Evolutionary conservation across 129 eudicot species (phyloP), one percentile per base, ranked within the genome.

Genomic region (Centella asiatica): DNA sequence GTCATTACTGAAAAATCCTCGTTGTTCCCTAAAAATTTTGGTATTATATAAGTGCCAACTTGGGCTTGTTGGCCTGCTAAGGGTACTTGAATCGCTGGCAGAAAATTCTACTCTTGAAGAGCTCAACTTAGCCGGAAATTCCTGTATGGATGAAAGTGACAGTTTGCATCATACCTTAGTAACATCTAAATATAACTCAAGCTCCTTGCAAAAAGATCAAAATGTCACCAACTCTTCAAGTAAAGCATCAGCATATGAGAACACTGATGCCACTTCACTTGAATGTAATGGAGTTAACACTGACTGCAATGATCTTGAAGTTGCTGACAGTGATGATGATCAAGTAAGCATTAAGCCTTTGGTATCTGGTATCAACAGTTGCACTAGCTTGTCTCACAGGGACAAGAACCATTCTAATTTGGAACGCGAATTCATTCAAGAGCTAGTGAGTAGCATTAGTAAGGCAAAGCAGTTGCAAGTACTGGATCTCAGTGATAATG

Each of bases 241-340:
- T 44, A 66, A 78, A 36, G 66, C 47, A 12, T 51, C 69, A 45
- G 51, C 32, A 31, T 61, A 32, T 4, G 67, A 62, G 18, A 57
- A 67, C 22, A 54, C 66, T 60, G 67, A 68, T 58, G 47, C 60
- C 44, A 68, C 54, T 73, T 53, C 57, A 55, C 69, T n/a, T 14
- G 76, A 71, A 20, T 23, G 28, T 4, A 62, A 13, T 63, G 60
- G 57, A 45, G 45, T 55, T 34, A 47, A 69, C 49, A 3, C 63
- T 0, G 62, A 72, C 17, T 57, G 48, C 46, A 58, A 67, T 65
- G 79, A 78, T 57, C 87, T 81, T 18, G 85, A 78, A 75, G 94
- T 81, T 56, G 95, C 94, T 60, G 98, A 90, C 71, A 90, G 95
- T 50, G 89, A 84, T 65, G 95, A 87, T 50, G 90, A 76, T 44